These are phyloP conservation scores for Pachysolen tannophilus DNA, from an alignment of 805 yeast genomes.

Conservation along the genomic window DNA sequence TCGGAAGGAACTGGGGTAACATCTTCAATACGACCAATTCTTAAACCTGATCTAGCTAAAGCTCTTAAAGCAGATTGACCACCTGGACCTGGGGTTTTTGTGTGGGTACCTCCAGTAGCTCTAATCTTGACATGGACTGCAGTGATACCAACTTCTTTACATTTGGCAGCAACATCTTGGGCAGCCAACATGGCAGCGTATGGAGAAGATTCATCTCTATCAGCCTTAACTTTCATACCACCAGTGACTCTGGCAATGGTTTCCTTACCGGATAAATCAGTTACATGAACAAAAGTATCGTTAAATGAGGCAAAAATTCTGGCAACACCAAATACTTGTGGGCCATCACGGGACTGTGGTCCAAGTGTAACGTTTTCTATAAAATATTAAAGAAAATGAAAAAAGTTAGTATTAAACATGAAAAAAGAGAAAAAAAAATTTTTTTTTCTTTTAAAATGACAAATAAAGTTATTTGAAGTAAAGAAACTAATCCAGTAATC, in stretches of 20 bases:
- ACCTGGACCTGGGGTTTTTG: constrained; percentile 99
- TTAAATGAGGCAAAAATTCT: constrained; percentile 99
- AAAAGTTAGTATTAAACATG: constrained; percentile 10
- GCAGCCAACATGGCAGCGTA: constrained; percentile 99
- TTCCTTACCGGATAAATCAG: constrained; percentile 99
- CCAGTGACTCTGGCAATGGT: constrained; percentile 99
- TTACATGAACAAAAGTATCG: constrained; percentile 99
- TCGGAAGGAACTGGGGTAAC: constrained; percentile 99
- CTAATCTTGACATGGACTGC: constrained; percentile 99
- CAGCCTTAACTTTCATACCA: constrained; percentile 99
- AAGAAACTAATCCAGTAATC: too few species aligned
- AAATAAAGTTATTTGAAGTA: too few species aligned
- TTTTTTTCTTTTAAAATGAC: too few species aligned
- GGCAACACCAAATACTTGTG: constrained; percentile 99
- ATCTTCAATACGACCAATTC: constrained; percentile 99
- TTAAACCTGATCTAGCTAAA: constrained; percentile 98
- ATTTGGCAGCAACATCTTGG: constrained; percentile 97
- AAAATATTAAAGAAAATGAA: neutral
- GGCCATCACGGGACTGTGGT: constrained; percentile 91
- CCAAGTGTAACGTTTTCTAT: constrained; percentile 58
- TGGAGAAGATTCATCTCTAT: constrained; percentile 99
- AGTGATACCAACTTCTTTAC: constrained; percentile 99
- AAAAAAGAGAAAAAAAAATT: too few species aligned
- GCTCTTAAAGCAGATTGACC: constrained; percentile 99
- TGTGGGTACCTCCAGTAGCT: constrained; percentile 99